A percentile compares a stretch with the other conserved stretches of the same genome.
Evolutionary conservation across 176 grass and related monocot species (phyloP).

Genomic region (Triticum aestivum): DNA sequence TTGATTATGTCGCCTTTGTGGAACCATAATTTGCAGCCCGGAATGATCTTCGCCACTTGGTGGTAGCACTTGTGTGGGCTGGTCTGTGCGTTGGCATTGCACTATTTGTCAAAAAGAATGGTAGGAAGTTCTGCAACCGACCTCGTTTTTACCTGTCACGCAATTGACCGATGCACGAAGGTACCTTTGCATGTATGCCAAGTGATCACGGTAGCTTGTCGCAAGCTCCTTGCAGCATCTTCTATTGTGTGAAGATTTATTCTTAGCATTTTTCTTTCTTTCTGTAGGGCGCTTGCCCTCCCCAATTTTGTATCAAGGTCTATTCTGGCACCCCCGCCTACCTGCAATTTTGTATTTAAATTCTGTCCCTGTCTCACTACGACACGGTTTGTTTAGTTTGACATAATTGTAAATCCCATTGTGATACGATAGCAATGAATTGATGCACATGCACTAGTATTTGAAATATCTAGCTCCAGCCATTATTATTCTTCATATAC

Average conservation of each 20-base stretch:
- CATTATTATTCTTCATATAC: neutral
- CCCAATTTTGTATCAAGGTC: neutral
- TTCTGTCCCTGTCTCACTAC: neutral
- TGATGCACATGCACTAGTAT: neutral
- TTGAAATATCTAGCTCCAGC: neutral
- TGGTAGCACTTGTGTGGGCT: slow-evolving; percentile 62
- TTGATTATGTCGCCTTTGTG: neutral
- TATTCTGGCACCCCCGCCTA: neutral
- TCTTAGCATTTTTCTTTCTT: neutral
- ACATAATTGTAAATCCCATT: neutral
- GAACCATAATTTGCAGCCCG: slow-evolving; percentile 44
- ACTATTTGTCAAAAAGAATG: slow-evolving; percentile 63
- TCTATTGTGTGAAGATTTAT: neutral
- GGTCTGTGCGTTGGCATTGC: slow-evolving; percentile 54
- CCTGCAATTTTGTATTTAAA: neutral
- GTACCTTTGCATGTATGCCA: neutral
- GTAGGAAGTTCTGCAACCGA: slow-evolving; percentile 72
- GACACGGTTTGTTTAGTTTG: neutral
- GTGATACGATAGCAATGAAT: neutral
- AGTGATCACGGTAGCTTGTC: neutral
- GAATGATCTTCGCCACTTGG: slow-evolving; percentile 54
- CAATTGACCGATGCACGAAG: slow-evolving; percentile 26
- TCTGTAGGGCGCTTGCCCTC: neutral
- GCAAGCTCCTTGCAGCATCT: neutral
- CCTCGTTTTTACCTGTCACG: slow-evolving; percentile 58